A percentile compares a stretch with the other conserved stretches of the same genome.
These are phyloP conservation scores for Tritrichomonas musculus DNA, from an alignment of 208 protist genomes.

Conservation along the genomic window DNA sequence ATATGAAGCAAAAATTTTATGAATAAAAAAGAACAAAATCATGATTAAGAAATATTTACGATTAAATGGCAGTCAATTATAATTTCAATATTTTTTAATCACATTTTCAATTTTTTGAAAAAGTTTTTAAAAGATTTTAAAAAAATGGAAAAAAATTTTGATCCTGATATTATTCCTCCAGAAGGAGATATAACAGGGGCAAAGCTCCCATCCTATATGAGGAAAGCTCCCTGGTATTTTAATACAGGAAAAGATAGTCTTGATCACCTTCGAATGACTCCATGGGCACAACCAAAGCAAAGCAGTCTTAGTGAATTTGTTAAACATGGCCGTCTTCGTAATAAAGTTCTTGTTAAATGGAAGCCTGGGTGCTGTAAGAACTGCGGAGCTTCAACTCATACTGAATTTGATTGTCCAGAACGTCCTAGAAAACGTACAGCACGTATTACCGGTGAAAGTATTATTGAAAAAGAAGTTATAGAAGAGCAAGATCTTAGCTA, in stretches of 20 bases:
- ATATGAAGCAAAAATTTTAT: too few species aligned
- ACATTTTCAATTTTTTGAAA: too few species aligned
- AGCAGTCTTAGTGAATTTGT: not conserved
- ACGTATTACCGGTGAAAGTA: not conserved
- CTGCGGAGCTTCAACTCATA: not conserved
- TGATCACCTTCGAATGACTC: not conserved
- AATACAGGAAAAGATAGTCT: not conserved
- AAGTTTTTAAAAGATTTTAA: too few species aligned
- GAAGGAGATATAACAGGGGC: too few species aligned
- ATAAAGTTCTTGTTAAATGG: not conserved
- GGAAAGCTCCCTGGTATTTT: not conserved
- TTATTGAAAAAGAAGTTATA: not conserved
- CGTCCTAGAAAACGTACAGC: not conserved
- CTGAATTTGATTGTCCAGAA: not conserved
- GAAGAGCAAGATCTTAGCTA: not conserved
- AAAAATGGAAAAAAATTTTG: too few species aligned
- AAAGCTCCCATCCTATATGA: too few species aligned
- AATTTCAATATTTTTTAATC: too few species aligned
- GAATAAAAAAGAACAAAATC: too few species aligned
- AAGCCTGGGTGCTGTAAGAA: slow-evolving; percentile 28
- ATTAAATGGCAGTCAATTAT: too few species aligned
- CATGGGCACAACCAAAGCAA: not conserved
- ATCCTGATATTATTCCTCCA: too few species aligned
- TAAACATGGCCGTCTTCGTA: not conserved
- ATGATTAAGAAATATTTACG: too few species aligned